These are phyloP conservation scores for Castanea mollissima DNA, from an alignment of 306 rosid genomes.

Conservation along the genomic window DNA sequence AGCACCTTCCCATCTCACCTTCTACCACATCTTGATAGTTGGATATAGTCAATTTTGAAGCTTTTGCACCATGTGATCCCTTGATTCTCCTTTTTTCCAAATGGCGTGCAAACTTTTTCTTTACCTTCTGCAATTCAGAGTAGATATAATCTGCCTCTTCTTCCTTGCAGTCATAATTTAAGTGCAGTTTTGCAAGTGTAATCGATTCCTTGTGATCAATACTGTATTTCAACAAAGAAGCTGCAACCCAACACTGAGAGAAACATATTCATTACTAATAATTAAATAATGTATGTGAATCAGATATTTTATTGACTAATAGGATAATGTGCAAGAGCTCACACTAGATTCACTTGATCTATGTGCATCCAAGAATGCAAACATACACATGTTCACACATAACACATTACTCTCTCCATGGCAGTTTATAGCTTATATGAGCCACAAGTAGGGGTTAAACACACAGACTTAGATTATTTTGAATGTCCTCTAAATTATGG, in stretches of 20 bases:
- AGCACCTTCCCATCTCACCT: slow-evolving; percentile 18
- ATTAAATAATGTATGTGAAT: not conserved
- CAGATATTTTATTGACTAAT: no score
- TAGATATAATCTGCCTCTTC: slow-evolving; percentile 52
- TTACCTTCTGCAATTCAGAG: slow-evolving; percentile 45
- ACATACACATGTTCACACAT: slow-evolving; percentile 12
- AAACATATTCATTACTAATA: slow-evolving; percentile 15
- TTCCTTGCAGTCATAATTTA: slow-evolving; percentile 55
- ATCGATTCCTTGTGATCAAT: slow-evolving; percentile 52
- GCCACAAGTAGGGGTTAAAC: no score
- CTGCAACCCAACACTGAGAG: slow-evolving; percentile 77
- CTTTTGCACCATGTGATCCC: slow-evolving; percentile 11
- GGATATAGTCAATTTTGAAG: slow-evolving; percentile 14
- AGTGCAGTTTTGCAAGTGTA: slow-evolving; percentile 52
- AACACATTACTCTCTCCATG: slow-evolving; percentile 9
- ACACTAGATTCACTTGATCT: not conserved
- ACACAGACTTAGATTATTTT: no score
- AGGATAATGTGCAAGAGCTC: no score
- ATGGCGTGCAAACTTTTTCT: slow-evolving; percentile 32
- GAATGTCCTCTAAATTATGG: no score
- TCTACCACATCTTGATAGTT: slow-evolving; percentile 22
- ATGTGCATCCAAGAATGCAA: slow-evolving; percentile 12
- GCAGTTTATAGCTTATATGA: no score
- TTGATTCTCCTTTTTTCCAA: slow-evolving; percentile 21
- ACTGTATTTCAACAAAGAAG: slow-evolving; percentile 48